Evolutionary conservation across 768 basidiomycete genomes (phyloP).

Genomic region (Botryobasidium botryosum): DNA sequence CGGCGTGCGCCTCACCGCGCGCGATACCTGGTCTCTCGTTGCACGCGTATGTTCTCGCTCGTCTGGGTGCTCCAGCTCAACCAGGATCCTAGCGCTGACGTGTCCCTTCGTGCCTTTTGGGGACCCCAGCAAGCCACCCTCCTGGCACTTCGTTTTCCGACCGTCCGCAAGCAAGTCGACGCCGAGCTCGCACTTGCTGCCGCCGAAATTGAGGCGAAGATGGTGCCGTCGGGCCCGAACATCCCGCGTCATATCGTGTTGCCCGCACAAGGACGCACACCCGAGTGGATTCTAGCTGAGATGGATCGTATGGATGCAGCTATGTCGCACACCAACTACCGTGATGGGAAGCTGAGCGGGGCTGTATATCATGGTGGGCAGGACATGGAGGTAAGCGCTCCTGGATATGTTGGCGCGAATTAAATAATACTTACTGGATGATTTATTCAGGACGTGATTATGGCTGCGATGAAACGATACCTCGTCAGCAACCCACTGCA

Average conservation of each 20-base stretch:
- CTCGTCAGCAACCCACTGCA: slow-evolving; percentile 82
- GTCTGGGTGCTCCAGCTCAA: neutral
- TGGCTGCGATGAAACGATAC: slow-evolving; percentile 66
- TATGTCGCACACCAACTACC: slow-evolving; percentile 35
- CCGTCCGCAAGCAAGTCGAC: slow-evolving; percentile 40
- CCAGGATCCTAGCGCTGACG: neutral
- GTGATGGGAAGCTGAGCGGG: slow-evolving; percentile 59
- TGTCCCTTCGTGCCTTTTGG: neutral
- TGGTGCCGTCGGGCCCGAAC: slow-evolving; percentile 45
- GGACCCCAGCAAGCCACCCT: slow-evolving; percentile 37
- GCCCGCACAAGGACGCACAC: slow-evolving; percentile 42
- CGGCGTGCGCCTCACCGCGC: slow-evolving; percentile 31
- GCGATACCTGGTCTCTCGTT: slow-evolving; percentile 37
- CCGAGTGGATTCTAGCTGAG: slow-evolving; percentile 60
- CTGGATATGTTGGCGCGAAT: slow-evolving; percentile 3
- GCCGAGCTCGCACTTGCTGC: slow-evolving; percentile 40
- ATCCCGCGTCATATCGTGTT: slow-evolving; percentile 50
- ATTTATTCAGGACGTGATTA: slow-evolving; percentile 42
- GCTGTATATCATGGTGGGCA: slow-evolving; percentile 48
- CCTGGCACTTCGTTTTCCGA: slow-evolving; percentile 44
- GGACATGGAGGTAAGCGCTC: slow-evolving; percentile 11
- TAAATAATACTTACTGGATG: too few relatives aligned
- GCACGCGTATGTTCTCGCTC: slow-evolving; percentile 28
- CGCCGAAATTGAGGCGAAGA: slow-evolving; percentile 44
- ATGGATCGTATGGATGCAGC: slow-evolving; percentile 70